Evolutionary conservation across 2,329 filamentous ascomycete species (phyloP).

Genomic region (Hypoxylon sp.): DNA sequence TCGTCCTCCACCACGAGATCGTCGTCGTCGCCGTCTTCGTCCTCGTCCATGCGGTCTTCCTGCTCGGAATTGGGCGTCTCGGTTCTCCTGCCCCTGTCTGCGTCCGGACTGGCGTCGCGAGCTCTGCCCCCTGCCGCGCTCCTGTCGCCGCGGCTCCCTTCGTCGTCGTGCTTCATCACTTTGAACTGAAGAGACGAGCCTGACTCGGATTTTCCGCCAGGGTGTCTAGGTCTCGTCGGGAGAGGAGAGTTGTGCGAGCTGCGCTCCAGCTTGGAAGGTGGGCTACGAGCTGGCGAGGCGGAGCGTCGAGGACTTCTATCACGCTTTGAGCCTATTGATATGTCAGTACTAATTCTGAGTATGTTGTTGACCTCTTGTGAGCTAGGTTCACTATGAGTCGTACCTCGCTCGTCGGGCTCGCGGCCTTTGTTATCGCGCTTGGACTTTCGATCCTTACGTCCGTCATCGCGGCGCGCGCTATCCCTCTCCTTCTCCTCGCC

Average conservation of each 20-base stretch:
- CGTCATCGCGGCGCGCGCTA: slow-evolving; percentile 35
- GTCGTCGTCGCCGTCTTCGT: slow-evolving; percentile 52
- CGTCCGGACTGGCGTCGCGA: slow-evolving; percentile 32
- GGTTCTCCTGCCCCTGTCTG: slow-evolving; percentile 33
- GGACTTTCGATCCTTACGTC: slow-evolving; percentile 28
- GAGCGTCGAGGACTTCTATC: slow-evolving; percentile 38
- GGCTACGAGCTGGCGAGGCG: slow-evolving; percentile 34
- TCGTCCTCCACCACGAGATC: slow-evolving; percentile 68
- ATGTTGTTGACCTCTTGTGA: too few species aligned
- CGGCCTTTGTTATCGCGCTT: slow-evolving; percentile 29
- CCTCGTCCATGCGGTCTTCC: slow-evolving; percentile 44
- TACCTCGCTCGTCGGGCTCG: slow-evolving; percentile 33
- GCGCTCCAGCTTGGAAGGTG: slow-evolving; percentile 30
- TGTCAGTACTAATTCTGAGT: too few species aligned
- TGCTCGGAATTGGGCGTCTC: slow-evolving; percentile 23
- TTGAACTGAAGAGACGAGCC: slow-evolving; percentile 48
- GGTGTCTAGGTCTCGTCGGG: slow-evolving; percentile 41
- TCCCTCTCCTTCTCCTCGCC: slow-evolving; percentile 32
- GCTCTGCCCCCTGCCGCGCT: slow-evolving; percentile 1
- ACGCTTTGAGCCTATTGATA: slow-evolving; percentile 29
- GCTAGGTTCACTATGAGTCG: neutral
- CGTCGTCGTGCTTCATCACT: slow-evolving; percentile 48
- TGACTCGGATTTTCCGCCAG: slow-evolving; percentile 21
- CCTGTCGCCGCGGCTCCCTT: slow-evolving; percentile 34
- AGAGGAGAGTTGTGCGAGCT: slow-evolving; percentile 42